phyloP scores from a whole-genome alignment of 306 rosid species.

The Macrotyloma uniflorum region DNA sequence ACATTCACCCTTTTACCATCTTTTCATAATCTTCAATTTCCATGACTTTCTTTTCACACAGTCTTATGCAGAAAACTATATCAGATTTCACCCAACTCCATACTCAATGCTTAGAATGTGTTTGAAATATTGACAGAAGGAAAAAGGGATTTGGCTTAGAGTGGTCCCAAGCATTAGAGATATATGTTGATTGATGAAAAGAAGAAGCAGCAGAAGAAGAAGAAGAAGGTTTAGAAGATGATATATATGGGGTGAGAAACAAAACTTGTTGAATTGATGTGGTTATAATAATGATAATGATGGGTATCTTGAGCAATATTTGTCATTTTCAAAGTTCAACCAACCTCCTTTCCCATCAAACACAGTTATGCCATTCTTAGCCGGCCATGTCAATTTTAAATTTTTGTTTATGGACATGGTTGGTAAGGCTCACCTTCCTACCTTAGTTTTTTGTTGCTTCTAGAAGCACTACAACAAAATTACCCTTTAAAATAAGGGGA shows the following conservation, averaged over 20 bases:
- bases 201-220: no score
- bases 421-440: constrained; percentile 55
- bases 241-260: background rate
- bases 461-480: constrained; percentile 41
- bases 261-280: background rate
- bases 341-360: constrained; percentile 34
- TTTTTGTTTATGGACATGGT: constrained; percentile 37
- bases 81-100: no score
- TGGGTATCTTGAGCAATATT: background rate
- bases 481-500: constrained; percentile 12
- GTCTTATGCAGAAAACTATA: no score
- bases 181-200: no score
- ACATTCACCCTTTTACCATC: no score
- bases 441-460: constrained; percentile 52
- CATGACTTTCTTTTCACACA: no score
- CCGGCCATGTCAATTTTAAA: constrained; percentile 46
- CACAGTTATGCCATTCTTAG: constrained; percentile 35
- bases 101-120: no score
- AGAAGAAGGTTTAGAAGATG: background rate
- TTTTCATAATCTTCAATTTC: no score
- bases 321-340: constrained; percentile 46
- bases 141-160: no score
- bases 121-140: background rate
- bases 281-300: background rate
- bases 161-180: no score